phyloP scores from a whole-genome alignment of 2,329 filamentous ascomycete genomes.

The Alternaria alternata region DNA sequence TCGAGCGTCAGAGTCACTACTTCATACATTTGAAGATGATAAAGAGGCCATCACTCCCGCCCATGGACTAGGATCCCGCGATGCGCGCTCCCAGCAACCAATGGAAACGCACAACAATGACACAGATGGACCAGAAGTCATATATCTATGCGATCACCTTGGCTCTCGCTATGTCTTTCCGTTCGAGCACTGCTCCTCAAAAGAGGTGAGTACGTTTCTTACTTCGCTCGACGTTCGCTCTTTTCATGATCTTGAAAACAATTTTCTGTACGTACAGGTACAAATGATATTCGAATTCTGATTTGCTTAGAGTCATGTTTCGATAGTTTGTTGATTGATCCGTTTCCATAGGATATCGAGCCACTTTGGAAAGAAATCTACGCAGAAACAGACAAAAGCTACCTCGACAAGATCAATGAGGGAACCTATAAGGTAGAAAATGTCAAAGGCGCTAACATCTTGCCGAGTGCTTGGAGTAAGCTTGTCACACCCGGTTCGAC shows the following conservation, averaged over 20 bases:
- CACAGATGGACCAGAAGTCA: neutral
- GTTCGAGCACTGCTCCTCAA: neutral
- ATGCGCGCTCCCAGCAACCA: neutral
- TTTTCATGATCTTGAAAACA: too few relatives aligned
- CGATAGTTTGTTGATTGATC: neutral
- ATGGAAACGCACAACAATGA: neutral
- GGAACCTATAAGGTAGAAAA: conserved; percentile 25
- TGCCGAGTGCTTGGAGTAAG: conserved; percentile 31
- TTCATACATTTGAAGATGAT: too few relatives aligned
- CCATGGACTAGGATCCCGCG: too few relatives aligned
- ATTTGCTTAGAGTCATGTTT: too few relatives aligned
- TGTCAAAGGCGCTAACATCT: conserved; percentile 17
- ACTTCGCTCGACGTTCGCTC: neutral
- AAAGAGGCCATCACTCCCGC: too few relatives aligned
- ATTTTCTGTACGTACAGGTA: too few relatives aligned
- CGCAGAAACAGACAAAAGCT: neutral
- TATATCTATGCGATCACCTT: neutral
- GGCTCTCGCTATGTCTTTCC: neutral
- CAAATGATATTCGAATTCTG: too few relatives aligned
- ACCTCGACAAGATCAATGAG: conserved; percentile 12
- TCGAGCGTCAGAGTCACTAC: too few relatives aligned
- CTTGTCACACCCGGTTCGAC: conserved; percentile 17
- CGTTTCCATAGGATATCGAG: conserved; percentile 15
- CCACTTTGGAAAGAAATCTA: conserved; percentile 26
- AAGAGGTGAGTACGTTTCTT: neutral